These are phyloP conservation scores for Paspalum notatum DNA, from an alignment of 176 grass and related monocot species.

Conservation along the genomic window DNA sequence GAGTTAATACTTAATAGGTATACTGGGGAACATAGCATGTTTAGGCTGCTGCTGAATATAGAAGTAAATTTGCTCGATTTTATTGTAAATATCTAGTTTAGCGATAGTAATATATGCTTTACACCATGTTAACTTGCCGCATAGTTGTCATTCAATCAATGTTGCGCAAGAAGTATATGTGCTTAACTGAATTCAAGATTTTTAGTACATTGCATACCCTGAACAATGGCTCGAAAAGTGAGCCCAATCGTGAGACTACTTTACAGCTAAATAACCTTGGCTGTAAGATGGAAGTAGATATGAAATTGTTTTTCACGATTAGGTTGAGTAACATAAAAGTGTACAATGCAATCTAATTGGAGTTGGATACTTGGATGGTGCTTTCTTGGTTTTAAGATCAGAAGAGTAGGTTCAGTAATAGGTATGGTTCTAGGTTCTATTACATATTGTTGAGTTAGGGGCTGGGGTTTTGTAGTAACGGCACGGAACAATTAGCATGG, in stretches of 20 bases:
- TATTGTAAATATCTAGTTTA: no score
- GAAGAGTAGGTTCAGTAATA: neutral
- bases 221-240: neutral
- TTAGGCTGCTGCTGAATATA: no score
- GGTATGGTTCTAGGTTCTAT: neutral
- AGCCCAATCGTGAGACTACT: neutral
- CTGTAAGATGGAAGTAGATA: neutral
- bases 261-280: neutral
- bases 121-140: no score
- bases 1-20: no score
- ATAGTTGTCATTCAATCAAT: neutral
- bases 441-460: constrained; percentile 1
- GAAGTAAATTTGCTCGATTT: no score
- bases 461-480: constrained; percentile 17
- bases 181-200: neutral
- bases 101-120: no score
- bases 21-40: no score
- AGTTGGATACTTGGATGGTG: neutral
- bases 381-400: neutral
- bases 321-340: neutral
- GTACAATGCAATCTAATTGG: neutral
- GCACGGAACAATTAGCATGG: neutral
- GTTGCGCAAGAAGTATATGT: neutral
- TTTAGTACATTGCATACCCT: neutral
- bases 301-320: neutral